Conservation (phyloP, 345 rosid species). For the Lepidium didymum region DNA sequence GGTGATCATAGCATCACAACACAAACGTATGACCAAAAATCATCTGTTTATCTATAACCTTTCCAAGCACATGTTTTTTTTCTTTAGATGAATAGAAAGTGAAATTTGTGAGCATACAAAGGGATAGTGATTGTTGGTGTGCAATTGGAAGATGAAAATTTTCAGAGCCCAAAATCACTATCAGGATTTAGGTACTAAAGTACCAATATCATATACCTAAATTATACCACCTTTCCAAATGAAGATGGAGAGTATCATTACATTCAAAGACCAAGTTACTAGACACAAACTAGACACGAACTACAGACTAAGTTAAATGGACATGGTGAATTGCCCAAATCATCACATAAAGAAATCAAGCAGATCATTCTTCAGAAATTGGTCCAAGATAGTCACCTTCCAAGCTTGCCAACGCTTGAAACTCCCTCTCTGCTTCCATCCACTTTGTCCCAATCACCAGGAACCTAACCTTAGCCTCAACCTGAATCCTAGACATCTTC, state of each 20-base stretch:
- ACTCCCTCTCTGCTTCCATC: slow-evolving; percentile 78
- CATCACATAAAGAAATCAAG: background rate
- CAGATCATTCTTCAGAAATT: slow-evolving; percentile 23
- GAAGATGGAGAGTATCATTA: background rate
- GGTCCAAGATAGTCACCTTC: slow-evolving; percentile 82
- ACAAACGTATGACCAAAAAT: background rate
- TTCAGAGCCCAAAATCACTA: background rate
- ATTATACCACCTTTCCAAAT: background rate
- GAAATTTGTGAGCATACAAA: background rate
- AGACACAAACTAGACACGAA: no score
- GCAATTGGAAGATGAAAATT: no score
- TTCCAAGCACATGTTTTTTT: background rate
- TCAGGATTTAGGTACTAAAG: background rate
- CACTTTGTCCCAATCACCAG: slow-evolving; percentile 70
- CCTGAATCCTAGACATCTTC: slow-evolving; percentile 51
- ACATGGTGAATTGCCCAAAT: background rate
- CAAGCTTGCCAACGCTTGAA: slow-evolving; percentile 75
- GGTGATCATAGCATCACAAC: background rate
- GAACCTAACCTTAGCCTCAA: slow-evolving; percentile 45
- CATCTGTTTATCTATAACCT: background rate
- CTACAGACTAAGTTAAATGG: background rate
- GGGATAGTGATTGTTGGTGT: no score
- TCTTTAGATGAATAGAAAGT: no score
- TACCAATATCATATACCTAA: background rate
- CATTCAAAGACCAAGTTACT: background rate